A percentile compares a stretch with the other conserved stretches of the same genome.
Conservation (phyloP, 371 early-diverging fungal species). For the Syncephalis plumigaleata region DNA sequence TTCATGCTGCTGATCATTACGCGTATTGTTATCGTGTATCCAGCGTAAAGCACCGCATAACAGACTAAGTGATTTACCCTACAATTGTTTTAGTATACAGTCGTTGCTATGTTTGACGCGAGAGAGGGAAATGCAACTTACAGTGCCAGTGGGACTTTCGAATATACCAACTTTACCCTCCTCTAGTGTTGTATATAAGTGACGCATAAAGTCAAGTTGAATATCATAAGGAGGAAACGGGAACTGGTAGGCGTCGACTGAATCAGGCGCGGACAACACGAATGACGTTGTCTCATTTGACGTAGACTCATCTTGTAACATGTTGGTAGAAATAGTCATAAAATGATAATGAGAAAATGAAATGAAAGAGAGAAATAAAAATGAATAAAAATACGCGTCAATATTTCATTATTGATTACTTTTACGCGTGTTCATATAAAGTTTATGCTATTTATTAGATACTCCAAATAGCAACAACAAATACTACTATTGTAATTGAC, state of each 20-base stretch:
- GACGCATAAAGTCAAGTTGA: constrained; percentile 65
- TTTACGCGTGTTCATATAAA: no score
- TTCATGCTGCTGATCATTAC: background rate
- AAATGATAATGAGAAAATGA: no score
- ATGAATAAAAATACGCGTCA: no score
- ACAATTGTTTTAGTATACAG: background rate
- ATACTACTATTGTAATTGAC: no score
- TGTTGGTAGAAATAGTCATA: no score
- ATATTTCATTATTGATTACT: no score
- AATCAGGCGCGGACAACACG: background rate
- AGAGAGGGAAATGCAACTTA: constrained; percentile 8
- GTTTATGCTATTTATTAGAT: no score
- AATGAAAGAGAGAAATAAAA: no score
- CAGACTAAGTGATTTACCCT: constrained; percentile 30
- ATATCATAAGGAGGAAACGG: constrained; percentile 58
- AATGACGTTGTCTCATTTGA: no score
- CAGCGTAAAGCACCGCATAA: constrained; percentile 72
- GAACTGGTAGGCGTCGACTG: constrained; percentile 26
- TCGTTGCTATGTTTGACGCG: background rate
- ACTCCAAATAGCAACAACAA: no score
- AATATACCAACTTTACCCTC: constrained; percentile 59
- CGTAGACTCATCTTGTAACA: no score
- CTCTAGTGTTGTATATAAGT: constrained; percentile 45
- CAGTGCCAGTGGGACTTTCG: constrained; percentile 86
- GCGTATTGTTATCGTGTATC: constrained; percentile 31